phyloP scores from a whole-genome alignment of 2,329 filamentous ascomycete genomes.

The Penicillium digitatum region DNA sequence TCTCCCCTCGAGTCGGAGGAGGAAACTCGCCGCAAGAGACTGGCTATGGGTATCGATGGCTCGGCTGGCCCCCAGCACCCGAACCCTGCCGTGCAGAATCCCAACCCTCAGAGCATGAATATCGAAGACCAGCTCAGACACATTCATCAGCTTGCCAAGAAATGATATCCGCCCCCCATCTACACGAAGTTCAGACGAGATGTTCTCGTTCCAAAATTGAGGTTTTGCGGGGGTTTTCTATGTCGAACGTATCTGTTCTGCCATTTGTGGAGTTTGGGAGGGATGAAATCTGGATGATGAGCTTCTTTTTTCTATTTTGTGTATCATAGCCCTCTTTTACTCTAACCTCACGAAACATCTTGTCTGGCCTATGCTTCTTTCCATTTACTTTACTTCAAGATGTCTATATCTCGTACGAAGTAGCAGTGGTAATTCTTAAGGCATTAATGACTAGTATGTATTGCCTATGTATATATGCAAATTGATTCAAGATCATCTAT shows the following conservation, averaged over 20 bases:
- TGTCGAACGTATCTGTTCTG: not conserved
- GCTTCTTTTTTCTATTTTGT: conserved; percentile 2
- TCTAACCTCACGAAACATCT: conserved; percentile 2
- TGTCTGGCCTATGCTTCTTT: not conserved
- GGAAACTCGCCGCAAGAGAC: conserved; percentile 71
- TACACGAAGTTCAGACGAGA: not conserved
- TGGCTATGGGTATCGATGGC: conserved; percentile 50
- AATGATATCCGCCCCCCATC: conserved; percentile 17
- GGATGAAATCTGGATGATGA: conserved; percentile 4
- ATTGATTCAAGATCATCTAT: conserved; percentile 6
- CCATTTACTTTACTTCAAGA: not conserved
- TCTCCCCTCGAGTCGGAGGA: conserved; percentile 63
- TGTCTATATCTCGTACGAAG: not conserved
- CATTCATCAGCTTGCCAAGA: conserved; percentile 56
- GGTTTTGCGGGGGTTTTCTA: not conserved
- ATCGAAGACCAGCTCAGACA: conserved; percentile 80
- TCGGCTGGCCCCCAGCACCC: conserved; percentile 27
- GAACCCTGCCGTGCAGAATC: conserved; percentile 25
- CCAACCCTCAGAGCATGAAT: conserved; percentile 54
- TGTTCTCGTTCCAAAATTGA: not conserved
- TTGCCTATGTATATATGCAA: not conserved
- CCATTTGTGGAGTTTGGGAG: conserved; percentile 7
- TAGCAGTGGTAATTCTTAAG: not conserved
- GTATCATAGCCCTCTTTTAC: conserved; percentile 6
- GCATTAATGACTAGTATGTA: not conserved